Base-by-base conservation (phyloP, 495 filamentous ascomycete species). In the Podospora conica region DNA sequence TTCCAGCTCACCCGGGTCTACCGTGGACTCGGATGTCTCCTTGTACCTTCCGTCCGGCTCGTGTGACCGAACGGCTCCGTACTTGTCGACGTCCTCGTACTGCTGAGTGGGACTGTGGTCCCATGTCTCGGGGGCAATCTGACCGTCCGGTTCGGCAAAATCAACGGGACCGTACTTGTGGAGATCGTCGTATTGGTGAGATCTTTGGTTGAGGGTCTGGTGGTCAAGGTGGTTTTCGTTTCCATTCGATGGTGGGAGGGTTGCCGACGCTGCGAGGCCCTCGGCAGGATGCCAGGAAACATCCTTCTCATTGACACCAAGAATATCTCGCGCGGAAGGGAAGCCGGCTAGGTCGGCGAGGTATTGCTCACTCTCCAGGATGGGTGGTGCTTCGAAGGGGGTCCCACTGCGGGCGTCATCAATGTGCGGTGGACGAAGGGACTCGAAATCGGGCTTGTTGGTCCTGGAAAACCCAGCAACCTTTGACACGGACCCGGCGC, bases 401-500 rank as follows among this genome's bases (percentile, higher is more conserved):
- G 68, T 15, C 77, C 62, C 21, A 73, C 74, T 1, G 58, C 21
- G 60, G 55, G 65, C 25, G 58, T 65, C 63, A 10, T 71, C 60
- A 4, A 64, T 20, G 2, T 70, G 66, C 6, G 76, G 75, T 22
- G 73, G 56, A 8, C 21, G 15, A 20, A 72, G 62, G 0, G 65
- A 24, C 15, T 76, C 69, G 28, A 76, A 80, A 61, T 81, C 78
- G 4, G 78, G 76, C 20, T 70, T 70, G 53, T 82, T 80, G 0
- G 71, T 63, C 61, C 74, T 75, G 69, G 75, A n/a, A 73, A 69
- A 3, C 79, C 71, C 12, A 48, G 40, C 40, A n/a, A 48, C 40
- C 7, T 48, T 48, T 5, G 40, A n/a, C 6, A 18, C 1, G 18
- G 40, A 48, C 18, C 40, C n/a, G 18, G 18, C 40, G 40, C 40